Base-by-base conservation (phyloP, 768 basidiomycete species). In the Lactarius sanguifluus region DNA sequence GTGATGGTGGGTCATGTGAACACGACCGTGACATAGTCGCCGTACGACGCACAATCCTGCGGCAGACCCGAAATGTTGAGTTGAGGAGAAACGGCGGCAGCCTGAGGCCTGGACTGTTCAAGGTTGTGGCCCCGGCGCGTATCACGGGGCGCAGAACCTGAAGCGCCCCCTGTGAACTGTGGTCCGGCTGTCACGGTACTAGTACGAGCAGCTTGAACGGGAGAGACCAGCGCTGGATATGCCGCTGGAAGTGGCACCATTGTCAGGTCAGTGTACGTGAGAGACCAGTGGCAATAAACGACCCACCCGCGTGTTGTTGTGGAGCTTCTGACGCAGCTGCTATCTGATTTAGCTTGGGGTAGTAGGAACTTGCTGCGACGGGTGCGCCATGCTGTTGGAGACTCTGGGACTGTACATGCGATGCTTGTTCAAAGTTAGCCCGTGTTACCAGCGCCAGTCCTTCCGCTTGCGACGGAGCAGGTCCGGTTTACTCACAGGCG, bases 301-400 rank as follows among this genome's bases (percentile, higher is more conserved):
- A 23, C 47, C 4, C 47, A 55, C 54, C 28, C 28, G 50, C 50
- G 23, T 55, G 54, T 5, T 6, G 54, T 2, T 15, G 54, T 30
- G 54, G 18, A 30, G 54, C 30, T 8, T 32, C 54, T 55, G 54
- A 20, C 18, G 30, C 52, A 9, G 23, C 52, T 30, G 18, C 28
- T 7, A 28, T 30, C 30, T 32, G 25, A 25, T 55, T 2, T 9
- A 12, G 3, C 12, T 30, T 15, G 7, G 23, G 15, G 54, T 30
- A 32, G 54, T 32, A 30, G 5, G 52, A 5, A 16, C 13, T 6
- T 54, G 52, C 0, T 18, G 16, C 15, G 15, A 32, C 7, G 63
- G 13, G 25, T 28, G 64, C 47, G 64, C 64, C 64, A 54, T 6
- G 6, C 38, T 64, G 47, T 59, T n/a, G 64, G 64, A 15, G 7